phyloP scores from a whole-genome alignment of 305 asterid species.

The Fraxinus velutina region DNA sequence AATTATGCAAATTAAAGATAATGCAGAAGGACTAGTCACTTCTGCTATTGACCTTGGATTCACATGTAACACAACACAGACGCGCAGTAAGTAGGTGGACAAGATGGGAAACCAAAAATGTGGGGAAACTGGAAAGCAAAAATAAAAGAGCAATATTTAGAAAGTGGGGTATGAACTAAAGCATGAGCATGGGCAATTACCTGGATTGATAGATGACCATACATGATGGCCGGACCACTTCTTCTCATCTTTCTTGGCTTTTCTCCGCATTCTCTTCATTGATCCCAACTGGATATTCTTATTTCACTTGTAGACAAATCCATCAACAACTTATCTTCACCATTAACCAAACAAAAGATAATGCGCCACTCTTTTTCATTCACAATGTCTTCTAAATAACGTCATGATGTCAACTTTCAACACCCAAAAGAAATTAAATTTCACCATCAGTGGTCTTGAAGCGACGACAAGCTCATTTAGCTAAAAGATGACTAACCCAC shows the following conservation, averaged over 20 bases:
- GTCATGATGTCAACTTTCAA: neutral
- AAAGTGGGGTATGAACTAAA: neutral
- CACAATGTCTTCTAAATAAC: neutral
- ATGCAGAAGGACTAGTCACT: neutral
- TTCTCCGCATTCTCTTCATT: conserved; percentile 9
- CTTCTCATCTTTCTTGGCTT: conserved; percentile 10
- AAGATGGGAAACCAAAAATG: neutral
- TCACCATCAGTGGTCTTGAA: neutral
- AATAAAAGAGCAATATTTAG: neutral
- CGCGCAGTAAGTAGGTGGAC: neutral
- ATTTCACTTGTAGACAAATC: neutral
- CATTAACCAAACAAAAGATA: neutral
- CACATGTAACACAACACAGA: neutral
- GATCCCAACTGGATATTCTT: conserved; percentile 31
- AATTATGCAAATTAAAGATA: neutral
- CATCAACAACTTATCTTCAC: neutral
- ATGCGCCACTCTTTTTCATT: neutral
- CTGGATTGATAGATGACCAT: conserved; percentile 13
- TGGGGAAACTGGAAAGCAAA: neutral
- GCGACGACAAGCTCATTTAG: neutral
- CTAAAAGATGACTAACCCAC: neutral
- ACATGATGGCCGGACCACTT: conserved; percentile 24
- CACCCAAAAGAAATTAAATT: neutral
- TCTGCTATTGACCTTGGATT: neutral
- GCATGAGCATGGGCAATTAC: neutral